Evolutionary conservation across 164 flowering plant genomes (phyloP).

Genomic region (Vitis cinerea): DNA sequence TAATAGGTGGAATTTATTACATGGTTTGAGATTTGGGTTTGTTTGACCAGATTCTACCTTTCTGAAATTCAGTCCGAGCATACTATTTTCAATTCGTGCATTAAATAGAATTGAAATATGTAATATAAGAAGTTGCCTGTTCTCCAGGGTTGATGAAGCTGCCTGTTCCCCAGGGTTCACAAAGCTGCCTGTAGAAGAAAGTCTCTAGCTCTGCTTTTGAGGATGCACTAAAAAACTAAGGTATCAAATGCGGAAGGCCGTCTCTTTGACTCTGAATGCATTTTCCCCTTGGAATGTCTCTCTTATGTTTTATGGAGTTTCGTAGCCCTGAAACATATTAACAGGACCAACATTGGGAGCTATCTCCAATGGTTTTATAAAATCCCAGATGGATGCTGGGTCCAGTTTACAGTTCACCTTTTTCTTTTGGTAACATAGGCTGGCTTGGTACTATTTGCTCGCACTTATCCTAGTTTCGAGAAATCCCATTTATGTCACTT

Average conservation of each 20-base stretch:
- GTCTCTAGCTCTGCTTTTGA: constrained; percentile 7
- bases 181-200: constrained; percentile 18
- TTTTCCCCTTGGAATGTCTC: constrained; percentile 11
- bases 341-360: constrained; percentile 6
- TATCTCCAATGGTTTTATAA: constrained; percentile 6
- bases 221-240: constrained; percentile 10
- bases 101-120: too few relatives aligned
- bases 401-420: constrained; percentile 1
- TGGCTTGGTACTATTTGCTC: constrained; percentile 9
- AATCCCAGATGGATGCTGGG: constrained; percentile 20
- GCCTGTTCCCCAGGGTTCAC: constrained; percentile 13
- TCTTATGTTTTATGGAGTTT: constrained; percentile 15
- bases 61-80: too few relatives aligned
- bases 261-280: constrained; percentile 7
- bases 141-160: neutral
- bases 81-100: too few relatives aligned
- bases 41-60: too few relatives aligned
- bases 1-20: too few relatives aligned
- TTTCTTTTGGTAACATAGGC: constrained; percentile 5
- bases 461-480: neutral
- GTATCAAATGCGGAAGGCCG: constrained; percentile 18
- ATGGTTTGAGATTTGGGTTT: too few relatives aligned
- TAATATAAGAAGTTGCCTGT: neutral
- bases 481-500: too few relatives aligned
- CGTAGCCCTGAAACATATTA: constrained; percentile 21